A percentile compares a stretch with the other conserved stretches of the same genome.
Evolutionary conservation across 2,329 filamentous ascomycete genomes (phyloP).

Genomic region (Botrytis deweyae): DNA sequence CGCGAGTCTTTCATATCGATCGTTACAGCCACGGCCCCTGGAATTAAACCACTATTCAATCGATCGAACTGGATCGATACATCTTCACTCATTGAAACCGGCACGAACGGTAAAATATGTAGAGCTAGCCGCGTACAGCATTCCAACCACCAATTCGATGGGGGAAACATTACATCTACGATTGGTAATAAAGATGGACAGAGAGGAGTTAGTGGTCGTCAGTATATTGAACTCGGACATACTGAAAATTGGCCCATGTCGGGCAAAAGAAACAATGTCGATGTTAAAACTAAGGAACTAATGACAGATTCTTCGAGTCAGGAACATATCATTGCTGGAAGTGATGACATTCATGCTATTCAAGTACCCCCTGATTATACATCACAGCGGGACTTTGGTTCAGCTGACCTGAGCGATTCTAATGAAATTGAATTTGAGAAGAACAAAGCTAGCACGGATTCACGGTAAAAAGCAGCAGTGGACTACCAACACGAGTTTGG

Average conservation of each 20-base stretch:
- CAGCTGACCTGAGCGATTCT: neutral
- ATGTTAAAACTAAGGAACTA: neutral
- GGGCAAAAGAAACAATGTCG: neutral
- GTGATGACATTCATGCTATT: neutral
- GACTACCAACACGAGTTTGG: neutral
- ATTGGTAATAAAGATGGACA: neutral
- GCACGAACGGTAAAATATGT: neutral
- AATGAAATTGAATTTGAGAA: constrained; percentile 1
- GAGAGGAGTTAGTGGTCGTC: constrained; percentile 1
- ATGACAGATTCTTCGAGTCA: neutral
- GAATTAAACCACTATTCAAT: neutral
- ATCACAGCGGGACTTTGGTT: neutral
- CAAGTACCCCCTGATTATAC: neutral
- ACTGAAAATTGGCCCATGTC: neutral
- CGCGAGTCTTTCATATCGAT: constrained; percentile 1
- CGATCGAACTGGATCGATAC: neutral
- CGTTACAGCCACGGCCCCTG: neutral
- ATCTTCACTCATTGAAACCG: neutral
- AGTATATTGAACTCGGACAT: constrained; percentile 5
- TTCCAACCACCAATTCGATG: neutral
- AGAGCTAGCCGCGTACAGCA: neutral
- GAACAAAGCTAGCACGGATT: neutral
- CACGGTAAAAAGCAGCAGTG: neutral
- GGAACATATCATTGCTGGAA: neutral
- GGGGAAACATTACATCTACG: neutral